Base-by-base conservation (phyloP, 768 basidiomycete species). In the Clitopilus passeckerianus region DNA sequence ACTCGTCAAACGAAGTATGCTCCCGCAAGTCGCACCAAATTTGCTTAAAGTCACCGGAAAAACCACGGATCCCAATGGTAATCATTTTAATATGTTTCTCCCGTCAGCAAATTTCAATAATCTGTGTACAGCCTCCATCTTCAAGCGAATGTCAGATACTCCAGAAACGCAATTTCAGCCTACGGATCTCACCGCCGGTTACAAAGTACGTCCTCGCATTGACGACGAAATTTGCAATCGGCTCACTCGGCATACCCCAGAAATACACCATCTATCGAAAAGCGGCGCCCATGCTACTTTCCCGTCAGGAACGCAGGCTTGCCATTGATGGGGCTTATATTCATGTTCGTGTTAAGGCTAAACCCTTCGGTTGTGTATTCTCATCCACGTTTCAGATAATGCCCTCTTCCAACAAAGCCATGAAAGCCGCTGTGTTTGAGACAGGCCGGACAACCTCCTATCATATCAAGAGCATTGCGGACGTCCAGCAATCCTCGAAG, bases 311-410 rank as follows among this genome's bases (percentile, higher is more conserved):
- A 69, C 86, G 95, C 5, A 86, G 87, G 1, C 81, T 99, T 1
- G 95, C 96, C 14, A 92, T 98, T 61, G 97, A 99, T 71, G 95
- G 95, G 3, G 91, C 87, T 63, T 98, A 98, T 66, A 86, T 97
- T 34, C 92, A 95, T 69, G 92, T 93, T 60, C 61, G 83, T 70
- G 20, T 34, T 46, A 7, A 23, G 53, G 57, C 1, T 56, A 15
- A 23, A 15, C 23, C 46, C 14, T 15, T 12, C 5, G 3, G 34
- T 34, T 43, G 8, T 30, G 16, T 34, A 5, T 34, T 22, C 18
- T 67, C n/a, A 44, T 23, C 34, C 30, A 62, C 58, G 33, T 61
- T 20, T 46, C 67, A 93, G 93, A 93, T 95, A 70, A 91, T 95
- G 86, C 93, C 94, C 8, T 86, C 89, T 5, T 78, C 89, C 43